Evolutionary conservation across 495 filamentous ascomycete species (phyloP), one percentile per base, ranked within the genome.

Genomic region (Cercophora samala): DNA sequence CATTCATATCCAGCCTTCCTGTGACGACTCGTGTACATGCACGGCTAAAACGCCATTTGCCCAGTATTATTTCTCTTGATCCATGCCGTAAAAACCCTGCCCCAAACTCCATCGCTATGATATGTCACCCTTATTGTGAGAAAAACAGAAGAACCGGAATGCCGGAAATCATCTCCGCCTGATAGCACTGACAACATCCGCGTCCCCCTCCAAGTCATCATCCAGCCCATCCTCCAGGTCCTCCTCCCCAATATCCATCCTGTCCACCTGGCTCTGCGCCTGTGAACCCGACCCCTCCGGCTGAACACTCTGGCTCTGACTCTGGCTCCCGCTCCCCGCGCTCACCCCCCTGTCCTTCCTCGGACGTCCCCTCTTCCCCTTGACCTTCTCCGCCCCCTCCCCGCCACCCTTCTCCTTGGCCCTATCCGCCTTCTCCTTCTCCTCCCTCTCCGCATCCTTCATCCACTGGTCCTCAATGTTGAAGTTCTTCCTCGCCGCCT

Each of bases 401-500:
- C n/a, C n/a, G 15, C 22, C 25, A 29, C 37, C 52, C 15, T 17
- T 29, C 25, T 62, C 61, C 62, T 68, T 70, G 59, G 65, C 66
- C 4, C 60, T 64, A 55, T 72, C 70, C 68, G 76, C 80, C 4
- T 60, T 64, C 58, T 72, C 70, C 69, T 76, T 81, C 66, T 81
- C 77, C 74, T 81, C 79, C 64, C 74, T 74, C 13, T 77, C 72
- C 2, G 77, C 74, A 51, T 80, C 76, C 72, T 78, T 78, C 63
- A 76, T 76, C 3, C 83, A 60, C 64, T 77, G 75, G 19, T 78
- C 79, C 58, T 84, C 80, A 23, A 81, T 76, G 32, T 74, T 74
- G 64, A 94, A 87, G 17, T 84, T 83, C 76, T 90, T 91, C 17
- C 91, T 81, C n/a, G 89, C 86, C 68, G 88, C 83, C 74, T 92